phyloP scores from a whole-genome alignment of 495 filamentous ascomycete species.

The Lichina pygmaea region DNA sequence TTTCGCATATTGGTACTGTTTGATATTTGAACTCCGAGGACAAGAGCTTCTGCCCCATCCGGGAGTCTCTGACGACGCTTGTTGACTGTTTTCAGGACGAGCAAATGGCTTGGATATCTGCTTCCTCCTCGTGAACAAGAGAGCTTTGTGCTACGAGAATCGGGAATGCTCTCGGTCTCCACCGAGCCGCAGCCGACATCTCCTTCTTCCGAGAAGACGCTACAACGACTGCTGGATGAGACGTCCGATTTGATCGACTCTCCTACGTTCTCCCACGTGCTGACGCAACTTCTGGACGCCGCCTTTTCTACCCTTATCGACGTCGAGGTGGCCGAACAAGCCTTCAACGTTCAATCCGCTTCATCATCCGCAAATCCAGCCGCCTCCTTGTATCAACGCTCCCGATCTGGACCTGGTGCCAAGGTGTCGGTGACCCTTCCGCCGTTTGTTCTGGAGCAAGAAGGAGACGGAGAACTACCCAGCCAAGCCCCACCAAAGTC shows the following conservation, averaged over 20 bases:
- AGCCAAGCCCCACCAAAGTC: conserved; percentile 10
- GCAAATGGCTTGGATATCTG: conserved; percentile 60
- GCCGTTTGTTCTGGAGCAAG: conserved; percentile 5
- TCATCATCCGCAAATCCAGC: conserved; percentile 12
- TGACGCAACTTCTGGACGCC: conserved; percentile 65
- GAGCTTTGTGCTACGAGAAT: conserved; percentile 54
- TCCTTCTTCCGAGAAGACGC: conserved; percentile 21
- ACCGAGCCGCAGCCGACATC: conserved; percentile 3
- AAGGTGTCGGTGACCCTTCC: conserved; percentile 14
- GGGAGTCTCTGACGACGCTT: neutral
- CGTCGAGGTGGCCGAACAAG: conserved; percentile 43
- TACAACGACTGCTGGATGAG: conserved; percentile 81
- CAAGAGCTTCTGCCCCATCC: too few relatives aligned
- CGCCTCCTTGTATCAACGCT: conserved; percentile 12
- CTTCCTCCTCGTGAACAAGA: conserved; percentile 59
- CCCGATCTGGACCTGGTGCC: conserved; percentile 1
- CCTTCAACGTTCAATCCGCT: conserved; percentile 19
- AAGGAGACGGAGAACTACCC: conserved; percentile 2
- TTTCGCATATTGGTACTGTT: neutral
- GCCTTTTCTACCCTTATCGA: conserved; percentile 63
- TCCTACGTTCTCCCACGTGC: conserved; percentile 57
- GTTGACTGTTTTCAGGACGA: conserved; percentile 9
- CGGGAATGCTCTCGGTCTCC: conserved; percentile 25
- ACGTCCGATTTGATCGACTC: conserved; percentile 91
- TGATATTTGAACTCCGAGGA: neutral